phyloP scores from a whole-genome alignment of 2,329 filamentous ascomycete species.

The Ambrosiella xylebori region DNA sequence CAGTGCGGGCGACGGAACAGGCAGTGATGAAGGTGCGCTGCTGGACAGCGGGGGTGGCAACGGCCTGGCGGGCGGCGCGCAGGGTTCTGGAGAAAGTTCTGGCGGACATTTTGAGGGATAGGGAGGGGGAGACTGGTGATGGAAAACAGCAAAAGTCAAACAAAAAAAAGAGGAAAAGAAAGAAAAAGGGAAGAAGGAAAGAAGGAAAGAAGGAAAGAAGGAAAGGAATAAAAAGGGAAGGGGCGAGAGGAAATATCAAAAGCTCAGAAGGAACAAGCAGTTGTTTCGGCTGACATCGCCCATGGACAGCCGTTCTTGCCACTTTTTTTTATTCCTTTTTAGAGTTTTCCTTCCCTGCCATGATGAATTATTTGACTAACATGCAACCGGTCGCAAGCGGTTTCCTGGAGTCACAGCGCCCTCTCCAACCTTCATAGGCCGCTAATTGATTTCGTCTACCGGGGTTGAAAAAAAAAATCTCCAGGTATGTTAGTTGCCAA shows the following conservation, averaged over 20 bases:
- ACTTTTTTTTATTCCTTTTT: conserved; percentile 7
- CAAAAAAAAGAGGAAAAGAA: conserved; percentile 6
- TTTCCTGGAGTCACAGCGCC: neutral
- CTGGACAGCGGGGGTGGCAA: conserved; percentile 36
- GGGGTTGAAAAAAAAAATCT: neutral
- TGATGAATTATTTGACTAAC: neutral
- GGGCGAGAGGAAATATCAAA: conserved; percentile 6
- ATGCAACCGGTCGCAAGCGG: neutral
- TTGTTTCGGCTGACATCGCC: neutral
- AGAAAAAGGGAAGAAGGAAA: conserved; percentile 3
- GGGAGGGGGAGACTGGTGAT: conserved; percentile 16
- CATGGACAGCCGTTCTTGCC: neutral
- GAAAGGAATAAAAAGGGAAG: conserved; percentile 5
- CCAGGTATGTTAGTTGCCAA: neutral
- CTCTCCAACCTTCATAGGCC: neutral
- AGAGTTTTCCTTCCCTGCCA: neutral
- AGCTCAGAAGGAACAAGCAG: conserved; percentile 3
- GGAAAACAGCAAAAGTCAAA: conserved; percentile 13
- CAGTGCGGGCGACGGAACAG: conserved; percentile 36
- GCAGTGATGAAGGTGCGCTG: conserved; percentile 47
- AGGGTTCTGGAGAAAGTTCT: conserved; percentile 54
- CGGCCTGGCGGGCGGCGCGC: conserved; percentile 46
- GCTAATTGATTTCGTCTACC: neutral
- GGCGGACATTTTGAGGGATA: conserved; percentile 48
- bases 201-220: conserved; percentile 3